Percentiles rank a stretch among this genome's conserved stretches.
These are phyloP conservation scores for Coelomomyces lativittatus DNA, from an alignment of 371 early-diverging fungal species.

Conservation along the genomic window DNA sequence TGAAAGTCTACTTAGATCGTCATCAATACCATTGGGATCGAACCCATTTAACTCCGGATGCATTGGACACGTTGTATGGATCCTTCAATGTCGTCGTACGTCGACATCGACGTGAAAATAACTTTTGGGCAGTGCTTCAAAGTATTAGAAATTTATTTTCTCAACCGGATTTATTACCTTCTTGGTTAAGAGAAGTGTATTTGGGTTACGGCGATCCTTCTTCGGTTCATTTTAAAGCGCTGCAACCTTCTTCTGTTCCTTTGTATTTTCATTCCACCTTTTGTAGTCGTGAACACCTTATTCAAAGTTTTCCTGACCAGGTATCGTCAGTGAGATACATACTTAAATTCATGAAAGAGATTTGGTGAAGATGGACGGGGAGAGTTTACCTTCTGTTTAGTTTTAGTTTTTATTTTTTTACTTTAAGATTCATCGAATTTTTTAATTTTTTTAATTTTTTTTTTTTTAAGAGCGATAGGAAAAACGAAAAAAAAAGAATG, in stretches of 20 bases:
- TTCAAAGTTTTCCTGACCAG: slow-evolving; percentile 38
- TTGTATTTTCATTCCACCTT: slow-evolving; percentile 75
- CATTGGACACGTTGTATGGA: slow-evolving; percentile 43
- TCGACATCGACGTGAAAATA: slow-evolving; percentile 68
- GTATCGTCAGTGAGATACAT: too few relatives aligned
- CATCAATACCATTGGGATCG: slow-evolving; percentile 46
- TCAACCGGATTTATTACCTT: slow-evolving; percentile 55
- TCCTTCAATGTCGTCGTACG: slow-evolving; percentile 75
- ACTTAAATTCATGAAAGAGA: too few relatives aligned
- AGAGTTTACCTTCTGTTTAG: too few relatives aligned
- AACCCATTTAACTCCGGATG: slow-evolving; percentile 2
- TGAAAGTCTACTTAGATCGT: slow-evolving; percentile 64
- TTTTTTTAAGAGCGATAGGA: too few relatives aligned
- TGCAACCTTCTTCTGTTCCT: not conserved
- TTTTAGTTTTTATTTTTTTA: too few relatives aligned
- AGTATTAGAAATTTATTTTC: slow-evolving; percentile 71
- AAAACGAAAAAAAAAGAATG: too few relatives aligned
- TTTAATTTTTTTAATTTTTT: too few relatives aligned
- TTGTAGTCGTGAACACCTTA: slow-evolving; percentile 56
- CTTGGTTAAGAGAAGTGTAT: slow-evolving; percentile 71
- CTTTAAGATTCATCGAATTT: too few relatives aligned
- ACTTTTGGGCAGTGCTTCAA: slow-evolving; percentile 75
- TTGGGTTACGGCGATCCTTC: slow-evolving; percentile 84
- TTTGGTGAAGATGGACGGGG: too few relatives aligned
- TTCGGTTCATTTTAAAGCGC: slow-evolving; percentile 45